Evolutionary conservation across 495 filamentous ascomycete species (phyloP).

Genomic region (Letharia lupina): DNA sequence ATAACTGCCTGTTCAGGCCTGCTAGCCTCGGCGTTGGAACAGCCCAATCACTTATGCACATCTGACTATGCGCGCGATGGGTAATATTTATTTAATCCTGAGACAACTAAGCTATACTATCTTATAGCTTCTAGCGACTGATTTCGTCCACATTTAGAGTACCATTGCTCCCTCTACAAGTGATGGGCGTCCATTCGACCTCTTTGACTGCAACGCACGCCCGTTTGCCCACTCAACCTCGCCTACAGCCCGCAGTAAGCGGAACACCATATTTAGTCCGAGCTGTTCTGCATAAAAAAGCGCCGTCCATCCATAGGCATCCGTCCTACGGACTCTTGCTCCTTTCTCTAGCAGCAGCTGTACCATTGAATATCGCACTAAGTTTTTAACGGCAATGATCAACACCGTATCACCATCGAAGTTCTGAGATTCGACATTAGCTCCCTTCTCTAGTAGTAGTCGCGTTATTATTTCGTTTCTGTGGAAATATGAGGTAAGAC

Average conservation of each 20-base stretch:
- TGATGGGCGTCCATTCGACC: too few relatives aligned
- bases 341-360: slow-evolving; percentile 15
- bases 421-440: too few relatives aligned
- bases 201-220: not conserved
- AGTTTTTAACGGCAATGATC: slow-evolving; percentile 14
- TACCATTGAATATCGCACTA: slow-evolving; percentile 8
- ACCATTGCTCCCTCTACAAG: not conserved
- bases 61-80: too few relatives aligned
- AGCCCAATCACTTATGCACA: too few relatives aligned
- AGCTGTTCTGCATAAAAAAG: not conserved
- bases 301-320: slow-evolving; percentile 9
- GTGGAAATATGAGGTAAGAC: too few relatives aligned
- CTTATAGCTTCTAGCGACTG: not conserved
- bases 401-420: slow-evolving; percentile 11
- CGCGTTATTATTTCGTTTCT: too few relatives aligned
- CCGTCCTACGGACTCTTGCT: slow-evolving; percentile 10
- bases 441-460: too few relatives aligned
- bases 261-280: too few relatives aligned
- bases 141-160: not conserved
- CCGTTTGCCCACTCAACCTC: not conserved
- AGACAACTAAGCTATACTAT: too few relatives aligned
- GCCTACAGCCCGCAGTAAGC: not conserved
- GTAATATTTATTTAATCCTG: too few relatives aligned
- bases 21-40: too few relatives aligned
- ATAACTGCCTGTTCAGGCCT: too few relatives aligned